Evolutionary conservation across 148 eudicot species (phyloP).

Genomic region (Rhododendron griersonianum): DNA sequence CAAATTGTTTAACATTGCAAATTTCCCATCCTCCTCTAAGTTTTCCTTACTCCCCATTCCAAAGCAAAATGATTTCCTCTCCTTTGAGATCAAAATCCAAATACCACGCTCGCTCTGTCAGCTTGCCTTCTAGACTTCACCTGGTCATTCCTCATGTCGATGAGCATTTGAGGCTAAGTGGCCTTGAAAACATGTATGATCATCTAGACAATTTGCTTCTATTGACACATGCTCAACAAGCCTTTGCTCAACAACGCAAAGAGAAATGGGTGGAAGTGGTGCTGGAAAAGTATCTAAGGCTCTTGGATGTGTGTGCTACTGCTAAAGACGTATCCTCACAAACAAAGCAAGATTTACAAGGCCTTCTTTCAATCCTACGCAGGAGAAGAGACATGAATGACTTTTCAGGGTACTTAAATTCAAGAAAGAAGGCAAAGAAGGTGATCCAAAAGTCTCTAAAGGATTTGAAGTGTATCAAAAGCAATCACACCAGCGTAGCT

Average conservation of each 20-base stretch:
- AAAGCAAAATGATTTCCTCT: not conserved
- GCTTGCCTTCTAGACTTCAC: slow-evolving; percentile 19
- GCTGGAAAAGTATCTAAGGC: slow-evolving; percentile 36
- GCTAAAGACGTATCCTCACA: slow-evolving; percentile 31
- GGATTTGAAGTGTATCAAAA: slow-evolving; percentile 19
- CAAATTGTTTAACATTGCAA: not conserved
- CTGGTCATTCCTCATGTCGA: slow-evolving; percentile 16
- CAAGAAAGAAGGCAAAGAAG: slow-evolving; percentile 32
- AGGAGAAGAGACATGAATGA: slow-evolving; percentile 30
- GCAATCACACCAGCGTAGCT: not conserved
- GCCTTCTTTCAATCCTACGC: slow-evolving; percentile 32
- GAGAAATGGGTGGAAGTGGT: slow-evolving; percentile 10
- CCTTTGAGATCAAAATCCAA: slow-evolving; percentile 1
- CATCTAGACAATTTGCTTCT: slow-evolving; percentile 23
- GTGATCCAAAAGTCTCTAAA: slow-evolving; percentile 29
- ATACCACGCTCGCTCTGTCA: slow-evolving; percentile 18
- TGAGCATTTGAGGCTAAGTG: slow-evolving; percentile 12
- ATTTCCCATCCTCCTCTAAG: not conserved
- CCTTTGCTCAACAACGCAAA: not conserved
- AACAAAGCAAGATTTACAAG: slow-evolving; percentile 36
- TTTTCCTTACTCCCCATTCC: not conserved
- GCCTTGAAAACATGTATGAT: slow-evolving; percentile 6
- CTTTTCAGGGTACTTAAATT: slow-evolving; percentile 17
- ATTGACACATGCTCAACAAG: slow-evolving; percentile 16
- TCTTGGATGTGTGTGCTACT: slow-evolving; percentile 42